A percentile compares a stretch with the other conserved stretches of the same genome.
Conservation (phyloP, 345 rosid genomes). For the Euphorbia lathyris region DNA sequence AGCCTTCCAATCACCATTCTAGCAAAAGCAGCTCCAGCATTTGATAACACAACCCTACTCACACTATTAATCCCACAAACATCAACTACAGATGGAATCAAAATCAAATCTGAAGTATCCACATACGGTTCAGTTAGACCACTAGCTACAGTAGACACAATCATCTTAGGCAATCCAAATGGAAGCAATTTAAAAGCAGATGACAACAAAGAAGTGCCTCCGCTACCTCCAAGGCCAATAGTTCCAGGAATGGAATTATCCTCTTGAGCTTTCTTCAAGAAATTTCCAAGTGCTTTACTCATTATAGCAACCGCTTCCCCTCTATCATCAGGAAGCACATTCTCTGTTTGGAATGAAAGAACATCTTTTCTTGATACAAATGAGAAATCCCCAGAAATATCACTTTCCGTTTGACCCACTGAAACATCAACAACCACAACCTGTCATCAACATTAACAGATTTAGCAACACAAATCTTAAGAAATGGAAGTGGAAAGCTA, state of each 20-base stretch:
- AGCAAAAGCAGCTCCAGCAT: conserved; percentile 85
- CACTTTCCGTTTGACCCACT: conserved; percentile 33
- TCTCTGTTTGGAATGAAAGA: conserved; percentile 36
- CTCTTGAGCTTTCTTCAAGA: conserved; percentile 37
- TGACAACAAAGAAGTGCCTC: conserved; percentile 80
- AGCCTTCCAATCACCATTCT: conserved; percentile 83
- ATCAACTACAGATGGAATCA: conserved; percentile 85
- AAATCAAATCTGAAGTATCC: conserved; percentile 79
- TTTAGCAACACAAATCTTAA: not conserved
- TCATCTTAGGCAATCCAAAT: conserved; percentile 71
- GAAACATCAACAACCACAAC: conserved; percentile 83
- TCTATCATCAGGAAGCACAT: conserved; percentile 56
- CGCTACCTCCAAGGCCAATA: conserved; percentile 83
- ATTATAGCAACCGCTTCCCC: conserved; percentile 64
- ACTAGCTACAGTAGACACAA: conserved; percentile 90
- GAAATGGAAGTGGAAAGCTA: not conserved
- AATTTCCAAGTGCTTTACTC: conserved; percentile 62
- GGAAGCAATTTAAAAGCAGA: conserved; percentile 73
- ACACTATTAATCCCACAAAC: conserved; percentile 87
- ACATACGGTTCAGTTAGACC: conserved; percentile 75
- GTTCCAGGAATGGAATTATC: conserved; percentile 54
- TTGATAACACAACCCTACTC: conserved; percentile 70
- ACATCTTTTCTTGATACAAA: conserved; percentile 54
- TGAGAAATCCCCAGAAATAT: conserved; percentile 35
- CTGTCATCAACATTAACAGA: conserved; percentile 29